Base-by-base conservation (phyloP, 306 rosid species). In the Cucurbita maxima region DNA sequence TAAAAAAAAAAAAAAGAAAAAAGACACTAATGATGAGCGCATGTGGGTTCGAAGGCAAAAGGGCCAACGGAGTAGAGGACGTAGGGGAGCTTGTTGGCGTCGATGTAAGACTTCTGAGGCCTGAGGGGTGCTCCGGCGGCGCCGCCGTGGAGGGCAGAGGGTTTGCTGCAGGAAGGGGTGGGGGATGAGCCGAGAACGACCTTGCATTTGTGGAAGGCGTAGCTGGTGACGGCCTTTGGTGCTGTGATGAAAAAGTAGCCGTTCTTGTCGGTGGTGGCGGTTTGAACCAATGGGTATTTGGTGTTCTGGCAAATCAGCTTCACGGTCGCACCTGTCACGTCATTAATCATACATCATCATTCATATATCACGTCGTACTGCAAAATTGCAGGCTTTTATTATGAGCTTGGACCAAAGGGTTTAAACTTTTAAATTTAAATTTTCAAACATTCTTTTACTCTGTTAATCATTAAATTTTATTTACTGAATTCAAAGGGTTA, bases 161-260 rank as follows among this genome's bases (percentile, higher is more conserved):
- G 82, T 59, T 83, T 85, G 50, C 6, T 58, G 81, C 90, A 84
- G 1, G 80, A 18, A 12, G 79, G 78, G 53, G 62, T 3, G 12
- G 90, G 90, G 4, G 94, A 82, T 0, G 86, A 76, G 14, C 82
- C 83, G 57, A 93, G 75, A 7, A 77, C 81, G 18, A 64, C 88
- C 52, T 63, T 83, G 77, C 98, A 93, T 59, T 77, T 88, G 84
- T 89, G 94, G 20, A 82, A 85, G 0, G 90, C 98, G n/a, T 18
- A 90, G 55, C 81, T 84, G 14, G 97, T 90, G 15, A 92, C 73
- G 43, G 68, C 63, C 86, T 88, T 86, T 7, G 94, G 81, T 0
- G 91, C 92, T 18, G 76, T 73, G n/a, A 88, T 22, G 86, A 76
- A 91, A 85, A 88, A 93, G 47, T 90, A 87, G 5, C 98, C 98